Percentiles rank a stretch among this genome's conserved stretches.
Conservation (phyloP, 371 early-diverging fungal genomes). For the Entomophthora muscae region DNA sequence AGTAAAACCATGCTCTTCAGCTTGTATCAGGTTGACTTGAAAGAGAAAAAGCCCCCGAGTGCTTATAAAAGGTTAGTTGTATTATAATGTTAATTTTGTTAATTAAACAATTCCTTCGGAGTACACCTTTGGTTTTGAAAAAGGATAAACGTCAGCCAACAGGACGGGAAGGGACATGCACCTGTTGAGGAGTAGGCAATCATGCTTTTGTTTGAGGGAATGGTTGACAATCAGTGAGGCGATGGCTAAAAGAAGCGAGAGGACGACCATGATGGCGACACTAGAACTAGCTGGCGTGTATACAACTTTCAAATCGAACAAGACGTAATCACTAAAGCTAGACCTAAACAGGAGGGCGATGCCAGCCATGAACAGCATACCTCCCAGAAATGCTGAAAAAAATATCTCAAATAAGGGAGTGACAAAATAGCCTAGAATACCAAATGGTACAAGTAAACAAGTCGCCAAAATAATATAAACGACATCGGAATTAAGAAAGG, state of each 20-base stretch:
- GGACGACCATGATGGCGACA: background rate
- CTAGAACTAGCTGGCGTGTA: background rate
- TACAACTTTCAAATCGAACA: background rate
- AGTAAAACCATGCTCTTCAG: no score
- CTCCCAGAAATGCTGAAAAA: background rate
- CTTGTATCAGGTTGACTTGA: no score
- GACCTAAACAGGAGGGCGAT: background rate
- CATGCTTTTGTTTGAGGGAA: background rate
- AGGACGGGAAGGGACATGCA: background rate
- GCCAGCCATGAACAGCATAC: background rate
- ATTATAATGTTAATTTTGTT: no score
- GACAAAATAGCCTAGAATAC: background rate
- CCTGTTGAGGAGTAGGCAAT: background rate
- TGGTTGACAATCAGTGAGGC: background rate
- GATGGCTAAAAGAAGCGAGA: background rate
- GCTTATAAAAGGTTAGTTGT: no score
- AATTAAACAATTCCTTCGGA: no score
- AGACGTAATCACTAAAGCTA: background rate
- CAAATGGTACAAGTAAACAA: background rate
- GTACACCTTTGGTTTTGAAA: no score
- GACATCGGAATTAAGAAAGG: background rate
- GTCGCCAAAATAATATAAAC: background rate
- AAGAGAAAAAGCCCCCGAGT: no score
- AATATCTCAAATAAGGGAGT: background rate
- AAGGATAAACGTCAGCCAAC: background rate